A percentile compares a stretch with the other conserved stretches of the same genome.
These are phyloP conservation scores for Calonectria pseudoreteaudii DNA, from an alignment of 2,329 filamentous ascomycete species.

Conservation along the genomic window DNA sequence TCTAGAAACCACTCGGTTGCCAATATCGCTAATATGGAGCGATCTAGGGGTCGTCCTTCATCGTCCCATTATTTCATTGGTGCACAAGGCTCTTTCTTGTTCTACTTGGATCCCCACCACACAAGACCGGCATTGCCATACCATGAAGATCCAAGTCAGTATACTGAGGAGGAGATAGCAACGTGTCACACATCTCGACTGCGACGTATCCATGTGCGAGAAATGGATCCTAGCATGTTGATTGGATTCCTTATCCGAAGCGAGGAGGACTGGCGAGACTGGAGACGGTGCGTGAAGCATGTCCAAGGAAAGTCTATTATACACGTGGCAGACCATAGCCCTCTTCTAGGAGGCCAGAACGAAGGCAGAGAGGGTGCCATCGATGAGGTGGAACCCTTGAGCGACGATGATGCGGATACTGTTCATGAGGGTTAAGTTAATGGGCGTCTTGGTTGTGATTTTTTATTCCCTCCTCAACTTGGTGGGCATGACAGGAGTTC, in stretches of 20 bases:
- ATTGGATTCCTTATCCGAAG: slow-evolving; percentile 90
- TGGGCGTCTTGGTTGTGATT: slow-evolving; percentile 33
- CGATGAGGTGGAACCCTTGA: slow-evolving; percentile 90
- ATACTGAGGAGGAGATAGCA: slow-evolving; percentile 79
- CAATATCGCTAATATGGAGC: slow-evolving; percentile 22
- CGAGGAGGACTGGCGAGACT: slow-evolving; percentile 85
- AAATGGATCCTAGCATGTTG: slow-evolving; percentile 99
- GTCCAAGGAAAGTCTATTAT: slow-evolving; percentile 88
- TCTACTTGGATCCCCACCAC: slow-evolving; percentile 94
- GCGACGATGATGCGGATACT: slow-evolving; percentile 73
- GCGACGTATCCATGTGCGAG: slow-evolving; percentile 83
- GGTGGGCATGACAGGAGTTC: slow-evolving; percentile 28
- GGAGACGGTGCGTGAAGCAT: slow-evolving; percentile 81
- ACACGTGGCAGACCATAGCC: slow-evolving; percentile 81
- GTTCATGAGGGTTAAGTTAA: slow-evolving; percentile 43
- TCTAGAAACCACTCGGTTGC: not conserved
- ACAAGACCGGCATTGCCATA: slow-evolving; percentile 81
- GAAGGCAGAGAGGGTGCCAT: slow-evolving; percentile 78
- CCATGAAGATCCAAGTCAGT: slow-evolving; percentile 65
- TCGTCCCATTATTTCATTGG: slow-evolving; percentile 79
- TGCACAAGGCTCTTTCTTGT: slow-evolving; percentile 78
- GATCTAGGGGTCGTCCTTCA: slow-evolving; percentile 83
- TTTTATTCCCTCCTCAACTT: not conserved
- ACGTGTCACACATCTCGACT: slow-evolving; percentile 90
- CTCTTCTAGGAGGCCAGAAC: slow-evolving; percentile 62